A percentile compares a stretch with the other conserved stretches of the same genome.
Evolutionary conservation across 331 rosid species (phyloP).

Genomic region (Malus hybrid): DNA sequence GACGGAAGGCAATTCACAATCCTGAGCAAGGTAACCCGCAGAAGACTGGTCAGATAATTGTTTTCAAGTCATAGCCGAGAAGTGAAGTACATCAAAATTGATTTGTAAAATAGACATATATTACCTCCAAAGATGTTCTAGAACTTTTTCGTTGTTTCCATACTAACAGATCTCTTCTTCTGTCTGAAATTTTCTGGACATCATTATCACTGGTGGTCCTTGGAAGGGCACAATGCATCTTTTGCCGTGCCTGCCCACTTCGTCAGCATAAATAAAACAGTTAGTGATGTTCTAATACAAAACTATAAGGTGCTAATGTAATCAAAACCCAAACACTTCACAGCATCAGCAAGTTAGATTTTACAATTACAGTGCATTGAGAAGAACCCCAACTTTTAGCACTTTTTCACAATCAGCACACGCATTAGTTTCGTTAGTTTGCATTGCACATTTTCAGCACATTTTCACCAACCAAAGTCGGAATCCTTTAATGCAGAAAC

Average conservation of each 20-base stretch:
- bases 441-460: neutral
- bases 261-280: constrained; percentile 3
- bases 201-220: constrained; percentile 38
- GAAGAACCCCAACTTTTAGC: neutral
- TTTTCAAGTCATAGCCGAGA: neutral
- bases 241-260: constrained; percentile 40
- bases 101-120: constrained; percentile 10
- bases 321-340: neutral
- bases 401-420: neutral
- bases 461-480: neutral
- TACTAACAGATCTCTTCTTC: constrained; percentile 31
- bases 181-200: constrained; percentile 33
- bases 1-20: constrained; percentile 40
- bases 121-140: constrained; percentile 31
- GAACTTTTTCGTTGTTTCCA: constrained; percentile 21
- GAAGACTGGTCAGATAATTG: constrained; percentile 9
- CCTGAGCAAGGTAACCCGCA: constrained; percentile 40
- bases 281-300: constrained; percentile 1
- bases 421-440: neutral
- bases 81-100: constrained; percentile 7
- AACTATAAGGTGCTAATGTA: constrained; percentile 4
- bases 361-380: neutral
- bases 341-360: neutral
- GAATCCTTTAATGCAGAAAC: neutral
- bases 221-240: constrained; percentile 58